Percentiles rank a stretch among this genome's conserved stretches.
These are phyloP conservation scores for Lepidium didymum DNA, from an alignment of 345 rosid genomes.

Conservation along the genomic window DNA sequence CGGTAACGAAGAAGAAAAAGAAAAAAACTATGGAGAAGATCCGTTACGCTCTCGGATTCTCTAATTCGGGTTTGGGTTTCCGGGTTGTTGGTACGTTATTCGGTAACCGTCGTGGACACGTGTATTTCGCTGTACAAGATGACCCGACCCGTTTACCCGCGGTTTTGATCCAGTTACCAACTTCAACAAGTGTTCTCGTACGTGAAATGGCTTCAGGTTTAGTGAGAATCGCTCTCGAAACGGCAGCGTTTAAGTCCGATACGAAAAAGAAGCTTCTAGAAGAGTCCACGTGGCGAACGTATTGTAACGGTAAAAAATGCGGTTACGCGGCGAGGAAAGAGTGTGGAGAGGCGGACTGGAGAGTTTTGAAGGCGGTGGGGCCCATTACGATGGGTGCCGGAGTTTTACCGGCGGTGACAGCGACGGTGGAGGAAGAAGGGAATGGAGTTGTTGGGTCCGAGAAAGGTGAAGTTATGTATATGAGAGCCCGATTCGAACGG, in stretches of 20 bases:
- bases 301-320: constrained; percentile 83
- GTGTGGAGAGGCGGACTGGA: constrained; percentile 60
- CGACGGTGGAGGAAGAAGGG: constrained; percentile 19
- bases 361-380: constrained; percentile 64
- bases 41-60: constrained; percentile 43
- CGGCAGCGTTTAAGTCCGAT: constrained; percentile 16
- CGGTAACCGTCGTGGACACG: constrained; percentile 84
- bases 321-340: constrained; percentile 70
- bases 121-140: constrained; percentile 76
- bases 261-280: constrained; percentile 51
- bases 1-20: constrained; percentile 30
- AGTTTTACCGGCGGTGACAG: constrained; percentile 49
- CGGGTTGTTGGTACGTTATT: constrained; percentile 73
- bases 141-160: constrained; percentile 54
- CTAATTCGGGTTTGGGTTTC: constrained; percentile 45
- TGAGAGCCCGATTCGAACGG: constrained; percentile 93
- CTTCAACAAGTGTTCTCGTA: constrained; percentile 70
- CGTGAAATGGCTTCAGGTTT: constrained; percentile 93
- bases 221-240: constrained; percentile 65
- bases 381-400: constrained; percentile 96
- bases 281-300: constrained; percentile 72
- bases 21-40: constrained; percentile 43
- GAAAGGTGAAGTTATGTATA: constrained; percentile 83
- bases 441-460: constrained; percentile 38
- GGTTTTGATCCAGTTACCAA: constrained; percentile 70